Evolutionary conservation across 129 eudicot genomes (phyloP), one percentile per base, ranked within the genome.

Genomic region (Flaveria linearis): DNA sequence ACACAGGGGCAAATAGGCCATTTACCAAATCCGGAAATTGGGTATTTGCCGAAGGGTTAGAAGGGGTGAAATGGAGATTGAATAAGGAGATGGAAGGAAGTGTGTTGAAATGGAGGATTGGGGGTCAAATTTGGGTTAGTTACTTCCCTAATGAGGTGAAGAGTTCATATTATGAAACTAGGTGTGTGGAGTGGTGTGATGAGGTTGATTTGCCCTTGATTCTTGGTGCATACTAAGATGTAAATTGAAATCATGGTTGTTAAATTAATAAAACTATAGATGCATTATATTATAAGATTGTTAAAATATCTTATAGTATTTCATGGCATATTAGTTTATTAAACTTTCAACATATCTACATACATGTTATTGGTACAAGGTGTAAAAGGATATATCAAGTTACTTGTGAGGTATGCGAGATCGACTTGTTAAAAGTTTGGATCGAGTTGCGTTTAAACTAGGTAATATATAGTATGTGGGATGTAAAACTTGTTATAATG

Each of bases 81-180:
- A 88, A 85, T 75, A 90, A 81, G 36, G 98, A 94, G 28, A 91
- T 87, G 98, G 98, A 94, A 78, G 98, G 98, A 75, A 91, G 98
- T 84, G 93, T 94, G 69, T 76, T 94, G 83, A 94, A 87, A 80
- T 94, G 98, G 98, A 88, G 97, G 82, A 87, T 94, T 23, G 98
- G 97, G 39, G 95, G 88, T 25, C 77, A 84, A 75, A 53, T 88
- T 68, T 94, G 98, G 96, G 68, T 91, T 25, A 94, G 80, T 77
- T 94, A 94, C 67, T 76, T 76, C 80, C 96, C 98, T 42, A 87
- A 85, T 84, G 89, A 91, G 55, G 81, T 88, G 2, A 83, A 65
- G 15, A 84, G 88, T 71, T 74, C 90, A 7, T 88, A 80, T 84
- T 84, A 64, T 78, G 98, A 94, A 78, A 91, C 97, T 5, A 85